Evolutionary conservation across 352 stramenopile species (phyloP).

Genomic region (Thalassiosira allenii): DNA sequence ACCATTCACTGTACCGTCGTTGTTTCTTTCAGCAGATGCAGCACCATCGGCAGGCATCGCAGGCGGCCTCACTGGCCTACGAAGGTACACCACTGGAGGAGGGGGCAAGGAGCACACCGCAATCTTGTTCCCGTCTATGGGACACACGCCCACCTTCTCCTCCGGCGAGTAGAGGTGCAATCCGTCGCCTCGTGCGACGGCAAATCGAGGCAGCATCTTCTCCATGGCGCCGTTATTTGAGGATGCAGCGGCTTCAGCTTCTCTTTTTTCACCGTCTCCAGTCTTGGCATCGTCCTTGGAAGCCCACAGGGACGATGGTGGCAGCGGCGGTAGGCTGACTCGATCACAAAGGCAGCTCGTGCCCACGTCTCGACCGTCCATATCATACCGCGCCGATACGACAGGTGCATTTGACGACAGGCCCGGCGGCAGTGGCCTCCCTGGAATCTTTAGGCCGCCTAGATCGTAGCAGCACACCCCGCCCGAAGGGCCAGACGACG

Average conservation of each 20-base stretch:
- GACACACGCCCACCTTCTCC: slow-evolving; percentile 77
- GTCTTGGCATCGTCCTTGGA: slow-evolving; percentile 5
- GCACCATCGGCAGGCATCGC: background rate
- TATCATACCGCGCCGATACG: slow-evolving; percentile 71
- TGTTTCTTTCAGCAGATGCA: background rate
- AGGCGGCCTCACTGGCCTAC: slow-evolving; percentile 32
- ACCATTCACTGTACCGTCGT: slow-evolving; percentile 10
- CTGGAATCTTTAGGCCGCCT: slow-evolving; percentile 57
- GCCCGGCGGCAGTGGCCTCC: slow-evolving; percentile 23
- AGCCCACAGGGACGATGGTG: slow-evolving; percentile 8
- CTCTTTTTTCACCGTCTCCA: background rate
- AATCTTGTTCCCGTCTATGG: slow-evolving; percentile 82
- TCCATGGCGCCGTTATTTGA: slow-evolving; percentile 9
- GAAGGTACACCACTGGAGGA: slow-evolving; percentile 47
- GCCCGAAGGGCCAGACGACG: slow-evolving; percentile 37
- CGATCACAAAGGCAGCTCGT: slow-evolving; percentile 67
- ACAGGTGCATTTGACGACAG: slow-evolving; percentile 46
- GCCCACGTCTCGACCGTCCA: slow-evolving; percentile 72
- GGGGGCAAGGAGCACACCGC: slow-evolving; percentile 71
- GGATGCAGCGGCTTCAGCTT: background rate
- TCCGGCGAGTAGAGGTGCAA: slow-evolving; percentile 78
- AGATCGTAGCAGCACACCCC: slow-evolving; percentile 83
- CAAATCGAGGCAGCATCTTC: slow-evolving; percentile 49
- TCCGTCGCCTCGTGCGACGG: slow-evolving; percentile 71
- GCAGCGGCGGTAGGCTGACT: slow-evolving; percentile 35